These are phyloP conservation scores for Alnus rubra DNA, from an alignment of 306 rosid genomes.

Conservation along the genomic window DNA sequence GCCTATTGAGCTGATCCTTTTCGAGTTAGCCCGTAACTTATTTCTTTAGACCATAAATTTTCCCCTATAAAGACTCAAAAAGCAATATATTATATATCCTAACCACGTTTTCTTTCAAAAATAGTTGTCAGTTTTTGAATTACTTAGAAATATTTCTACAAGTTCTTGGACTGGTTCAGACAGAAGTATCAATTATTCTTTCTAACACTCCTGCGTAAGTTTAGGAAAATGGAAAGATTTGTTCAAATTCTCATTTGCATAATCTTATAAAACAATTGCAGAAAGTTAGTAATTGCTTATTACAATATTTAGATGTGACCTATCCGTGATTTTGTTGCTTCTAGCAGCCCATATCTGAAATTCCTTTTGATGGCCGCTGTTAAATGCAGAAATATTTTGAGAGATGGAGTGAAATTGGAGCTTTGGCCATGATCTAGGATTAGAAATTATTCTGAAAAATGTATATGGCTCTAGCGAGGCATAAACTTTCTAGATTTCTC, in stretches of 20 bases:
- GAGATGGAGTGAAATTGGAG: too few relatives aligned
- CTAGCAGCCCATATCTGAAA: too few relatives aligned
- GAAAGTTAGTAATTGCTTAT: too few relatives aligned
- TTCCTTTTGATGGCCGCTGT: too few relatives aligned
- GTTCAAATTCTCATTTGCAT: background rate
- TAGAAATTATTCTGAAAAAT: too few relatives aligned
- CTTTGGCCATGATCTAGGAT: too few relatives aligned
- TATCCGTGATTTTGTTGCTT: too few relatives aligned
- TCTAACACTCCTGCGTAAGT: background rate
- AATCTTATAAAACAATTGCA: too few relatives aligned
- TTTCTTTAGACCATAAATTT: background rate
- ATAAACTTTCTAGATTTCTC: background rate
- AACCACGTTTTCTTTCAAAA: background rate
- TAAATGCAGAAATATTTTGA: too few relatives aligned
- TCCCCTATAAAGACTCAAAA: background rate
- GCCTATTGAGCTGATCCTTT: background rate
- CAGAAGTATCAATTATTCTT: background rate
- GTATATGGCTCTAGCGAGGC: too few relatives aligned
- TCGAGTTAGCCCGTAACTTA: background rate
- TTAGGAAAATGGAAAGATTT: background rate
- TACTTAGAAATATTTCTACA: background rate
- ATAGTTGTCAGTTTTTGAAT: background rate
- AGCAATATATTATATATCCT: background rate
- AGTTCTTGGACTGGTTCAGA: background rate
- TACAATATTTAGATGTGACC: too few relatives aligned